A percentile compares a stretch with the other conserved stretches of the same genome.
These are phyloP conservation scores for Globisporangium sylvaticum DNA, from an alignment of 352 stramenopile genomes.

Conservation along the genomic window DNA sequence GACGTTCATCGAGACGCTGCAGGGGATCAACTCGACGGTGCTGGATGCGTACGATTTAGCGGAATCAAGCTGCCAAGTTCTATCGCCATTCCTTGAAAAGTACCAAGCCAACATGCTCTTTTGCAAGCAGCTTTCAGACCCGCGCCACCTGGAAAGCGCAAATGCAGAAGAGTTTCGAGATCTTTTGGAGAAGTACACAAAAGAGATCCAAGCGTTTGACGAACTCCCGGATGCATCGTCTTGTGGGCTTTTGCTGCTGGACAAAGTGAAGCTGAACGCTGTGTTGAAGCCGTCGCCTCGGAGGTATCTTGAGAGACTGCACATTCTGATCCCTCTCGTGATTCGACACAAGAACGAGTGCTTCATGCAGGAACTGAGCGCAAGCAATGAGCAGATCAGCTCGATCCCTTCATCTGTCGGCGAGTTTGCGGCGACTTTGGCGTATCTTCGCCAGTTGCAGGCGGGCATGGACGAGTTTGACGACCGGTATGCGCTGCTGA, in stretches of 20 bases:
- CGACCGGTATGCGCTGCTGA: slow-evolving; percentile 50
- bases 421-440: slow-evolving; percentile 60
- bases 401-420: slow-evolving; percentile 67
- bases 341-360: slow-evolving; percentile 55
- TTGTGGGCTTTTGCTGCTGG: slow-evolving; percentile 55
- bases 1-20: slow-evolving; percentile 52
- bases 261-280: slow-evolving; percentile 53
- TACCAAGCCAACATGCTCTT: slow-evolving; percentile 74
- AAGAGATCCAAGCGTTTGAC: slow-evolving; percentile 51
- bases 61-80: slow-evolving; percentile 44
- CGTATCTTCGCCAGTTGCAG: slow-evolving; percentile 55
- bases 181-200: slow-evolving; percentile 60
- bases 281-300: slow-evolving; percentile 62
- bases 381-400: slow-evolving; percentile 62
- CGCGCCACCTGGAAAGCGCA: slow-evolving; percentile 15
- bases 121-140: slow-evolving; percentile 35
- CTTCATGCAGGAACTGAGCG: slow-evolving; percentile 50
- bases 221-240: slow-evolving; percentile 36
- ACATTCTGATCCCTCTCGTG: slow-evolving; percentile 52
- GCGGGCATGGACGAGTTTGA: slow-evolving; percentile 39
- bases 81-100: slow-evolving; percentile 72
- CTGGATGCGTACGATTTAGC: slow-evolving; percentile 50
- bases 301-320: slow-evolving; percentile 54
- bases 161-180: slow-evolving; percentile 62
- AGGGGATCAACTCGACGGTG: slow-evolving; percentile 46